phyloP scores from a whole-genome alignment of 306 rosid genomes.

The Malus orientalis region DNA sequence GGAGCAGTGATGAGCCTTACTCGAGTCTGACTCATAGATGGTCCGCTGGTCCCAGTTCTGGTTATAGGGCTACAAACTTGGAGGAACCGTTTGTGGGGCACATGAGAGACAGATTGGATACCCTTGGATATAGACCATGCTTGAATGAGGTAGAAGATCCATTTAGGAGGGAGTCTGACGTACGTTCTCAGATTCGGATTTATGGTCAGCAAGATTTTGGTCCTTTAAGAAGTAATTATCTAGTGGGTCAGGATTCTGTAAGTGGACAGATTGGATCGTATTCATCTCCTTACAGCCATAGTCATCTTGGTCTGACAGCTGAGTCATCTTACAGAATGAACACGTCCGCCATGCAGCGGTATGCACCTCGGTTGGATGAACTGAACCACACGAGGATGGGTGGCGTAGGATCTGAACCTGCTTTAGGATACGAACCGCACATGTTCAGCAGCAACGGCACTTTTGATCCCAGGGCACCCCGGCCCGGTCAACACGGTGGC shows the following conservation, averaged over 20 bases:
- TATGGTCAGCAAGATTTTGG: constrained; percentile 33
- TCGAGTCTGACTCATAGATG: constrained; percentile 4
- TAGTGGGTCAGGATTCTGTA: constrained; percentile 24
- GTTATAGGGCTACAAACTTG: constrained; percentile 19
- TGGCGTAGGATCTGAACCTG: constrained; percentile 21
- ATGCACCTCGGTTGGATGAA: constrained; percentile 58
- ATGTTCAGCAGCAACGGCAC: constrained; percentile 4
- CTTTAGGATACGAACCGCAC: constrained; percentile 25
- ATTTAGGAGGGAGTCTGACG: constrained; percentile 24
- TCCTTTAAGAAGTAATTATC: constrained; percentile 13
- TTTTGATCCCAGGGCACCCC: constrained; percentile 25
- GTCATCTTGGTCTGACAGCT: constrained; percentile 8
- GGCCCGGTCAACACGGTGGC: constrained; percentile 23
- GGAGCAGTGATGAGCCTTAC: constrained; percentile 5
- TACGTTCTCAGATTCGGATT: constrained; percentile 20
- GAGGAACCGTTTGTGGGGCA: constrained; percentile 27
- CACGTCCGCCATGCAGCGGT: constrained; percentile 49
- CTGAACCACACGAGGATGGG: constrained; percentile 32
- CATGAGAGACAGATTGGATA: constrained; percentile 17
- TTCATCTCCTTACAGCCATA: constrained; percentile 17
- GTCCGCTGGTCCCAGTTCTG: constrained; percentile 19
- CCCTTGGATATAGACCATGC: constrained; percentile 24
- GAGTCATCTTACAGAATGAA: constrained; percentile 28
- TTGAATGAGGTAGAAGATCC: constrained; percentile 19
- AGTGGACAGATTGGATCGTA: constrained; percentile 8